Percentiles rank a stretch among this genome's conserved stretches.
Conservation (phyloP, 352 stramenopile genomes). For the Globisporangium mamillatum region DNA sequence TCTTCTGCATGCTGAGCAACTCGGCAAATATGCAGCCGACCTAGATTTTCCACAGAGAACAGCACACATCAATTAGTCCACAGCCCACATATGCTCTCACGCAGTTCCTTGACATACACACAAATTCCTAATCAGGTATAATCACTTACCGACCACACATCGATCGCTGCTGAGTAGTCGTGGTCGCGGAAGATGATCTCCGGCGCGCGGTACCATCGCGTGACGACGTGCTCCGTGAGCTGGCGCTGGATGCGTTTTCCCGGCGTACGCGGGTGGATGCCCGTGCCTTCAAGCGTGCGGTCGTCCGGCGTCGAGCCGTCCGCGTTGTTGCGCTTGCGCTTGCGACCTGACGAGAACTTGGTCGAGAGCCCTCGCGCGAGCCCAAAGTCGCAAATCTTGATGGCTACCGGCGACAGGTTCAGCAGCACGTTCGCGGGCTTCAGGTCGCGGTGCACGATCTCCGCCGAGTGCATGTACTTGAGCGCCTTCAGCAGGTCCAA, state of each 20-base stretch:
- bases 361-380: constrained; percentile 70
- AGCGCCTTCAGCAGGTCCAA: constrained; percentile 83
- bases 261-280: constrained; percentile 71
- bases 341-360: constrained; percentile 44
- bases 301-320: constrained; percentile 53
- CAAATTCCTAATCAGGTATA: neutral
- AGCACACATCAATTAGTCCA: neutral
- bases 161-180: constrained; percentile 85
- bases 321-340: constrained; percentile 39
- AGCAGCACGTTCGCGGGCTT: constrained; percentile 88
- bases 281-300: constrained; percentile 51
- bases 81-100: neutral
- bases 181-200: constrained; percentile 93
- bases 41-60: constrained; percentile 24
- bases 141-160: constrained; percentile 84
- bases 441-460: constrained; percentile 88
- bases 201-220: constrained; percentile 93
- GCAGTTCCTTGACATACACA: neutral
- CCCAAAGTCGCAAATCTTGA: constrained; percentile 88
- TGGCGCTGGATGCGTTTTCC: constrained; percentile 85
- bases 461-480: constrained; percentile 89
- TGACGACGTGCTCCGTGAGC: constrained; percentile 95
- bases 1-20: constrained; percentile 96
- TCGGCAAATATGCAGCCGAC: constrained; percentile 96
- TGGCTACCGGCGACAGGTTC: constrained; percentile 81